A percentile compares a stretch with the other conserved stretches of the same genome.
Evolutionary conservation across 345 rosid species (phyloP).

Genomic region (Populus pruinosa): DNA sequence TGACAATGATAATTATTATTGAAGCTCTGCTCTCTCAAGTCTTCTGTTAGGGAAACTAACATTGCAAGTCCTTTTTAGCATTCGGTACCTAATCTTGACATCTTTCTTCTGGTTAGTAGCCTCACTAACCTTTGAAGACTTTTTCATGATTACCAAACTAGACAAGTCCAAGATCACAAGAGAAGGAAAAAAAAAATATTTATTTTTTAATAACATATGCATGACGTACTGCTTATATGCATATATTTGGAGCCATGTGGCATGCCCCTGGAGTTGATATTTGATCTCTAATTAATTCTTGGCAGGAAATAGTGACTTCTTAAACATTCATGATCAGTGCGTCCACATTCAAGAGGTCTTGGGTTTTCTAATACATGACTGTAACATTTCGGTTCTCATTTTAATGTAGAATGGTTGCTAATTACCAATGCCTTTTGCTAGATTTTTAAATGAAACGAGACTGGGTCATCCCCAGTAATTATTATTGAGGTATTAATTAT

Average conservation of each 20-base stretch:
- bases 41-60: conserved; percentile 55
- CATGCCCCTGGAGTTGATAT: neutral
- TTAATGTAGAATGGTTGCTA: neutral
- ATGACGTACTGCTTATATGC: conserved; percentile 34
- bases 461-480: too few relatives aligned
- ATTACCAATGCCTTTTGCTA: too few relatives aligned
- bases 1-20: neutral
- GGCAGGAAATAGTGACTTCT: neutral
- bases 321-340: neutral
- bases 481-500: too few relatives aligned
- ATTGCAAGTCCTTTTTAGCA: conserved; percentile 18
- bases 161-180: conserved; percentile 19
- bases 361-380: conserved; percentile 5
- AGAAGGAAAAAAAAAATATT: neutral
- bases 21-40: conserved; percentile 7
- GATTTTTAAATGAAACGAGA: neutral
- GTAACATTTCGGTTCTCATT: neutral
- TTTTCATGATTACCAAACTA: conserved; percentile 35
- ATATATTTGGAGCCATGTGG: neutral
- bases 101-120: conserved; percentile 30
- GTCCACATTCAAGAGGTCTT: conserved; percentile 5
- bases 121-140: conserved; percentile 39
- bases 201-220: conserved; percentile 11
- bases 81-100: conserved; percentile 41
- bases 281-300: neutral